Base-by-base conservation (phyloP, 371 early-diverging fungal species). In the Enterospora canceri region DNA sequence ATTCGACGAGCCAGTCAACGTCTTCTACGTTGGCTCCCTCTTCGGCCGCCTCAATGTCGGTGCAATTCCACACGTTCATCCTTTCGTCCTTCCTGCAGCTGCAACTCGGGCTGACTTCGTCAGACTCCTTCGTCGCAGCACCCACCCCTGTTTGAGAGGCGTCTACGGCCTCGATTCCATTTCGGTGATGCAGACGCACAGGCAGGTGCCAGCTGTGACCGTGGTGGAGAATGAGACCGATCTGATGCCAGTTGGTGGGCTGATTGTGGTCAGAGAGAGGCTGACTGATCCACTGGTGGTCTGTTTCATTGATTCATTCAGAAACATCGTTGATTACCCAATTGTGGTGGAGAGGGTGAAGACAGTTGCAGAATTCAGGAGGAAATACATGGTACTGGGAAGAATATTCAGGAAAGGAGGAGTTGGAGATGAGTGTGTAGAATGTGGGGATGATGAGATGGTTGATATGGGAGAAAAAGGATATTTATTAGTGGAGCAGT, bases 261-360 rank as follows among this genome's bases (percentile, higher is more conserved):
- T 64, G 15, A 8, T 64, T 5, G 47, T 64, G n/a, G 24, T 64
- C 2, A 55, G 24, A 29, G 23, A 28, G 5, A 28, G 24, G 8
- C 54, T 64, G 4, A 15, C 19, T 19, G 12, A n/a, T 8, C 64
- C 64, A 33, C 19, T 64, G 18, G 50, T n/a, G 8, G 64, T 64
- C 19, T 64, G 47, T n/a, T 62, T 62, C 8, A 58, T 58, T 5
- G 18, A 21, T 8, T 8, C 8, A 40, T 12, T 40, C n/a, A 58
- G 57, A n/a, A 21, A 64, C 21, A 58, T 65, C 5, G 32, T 62
- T 4, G 54, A 59, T 19, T 65, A 65, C 29, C 66, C 66, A 21
- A 60, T 65, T 29, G 32, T 65, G 3, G 21, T 65, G 4, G 66
- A 65, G 26, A 65, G 58, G 24, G 61, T 55, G 32, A 29, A 51